Conservation (phyloP, 768 basidiomycete genomes). For the Kondoa malvinella region DNA sequence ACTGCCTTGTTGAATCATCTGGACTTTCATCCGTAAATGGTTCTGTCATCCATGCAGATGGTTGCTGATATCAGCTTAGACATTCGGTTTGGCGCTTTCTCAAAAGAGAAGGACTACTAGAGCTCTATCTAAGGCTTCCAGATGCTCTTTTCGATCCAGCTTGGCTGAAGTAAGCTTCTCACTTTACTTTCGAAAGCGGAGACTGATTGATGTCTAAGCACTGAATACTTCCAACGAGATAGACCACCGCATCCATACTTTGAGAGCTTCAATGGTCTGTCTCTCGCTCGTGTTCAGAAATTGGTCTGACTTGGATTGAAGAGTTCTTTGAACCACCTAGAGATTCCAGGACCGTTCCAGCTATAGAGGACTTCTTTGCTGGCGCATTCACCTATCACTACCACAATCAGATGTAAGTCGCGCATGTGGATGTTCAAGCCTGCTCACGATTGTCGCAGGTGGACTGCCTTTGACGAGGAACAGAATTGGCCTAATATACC, state of each 20-base stretch:
- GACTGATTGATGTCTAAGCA: slow-evolving; percentile 9
- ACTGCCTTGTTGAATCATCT: slow-evolving; percentile 74
- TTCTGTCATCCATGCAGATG: neutral
- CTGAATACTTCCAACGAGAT: slow-evolving; percentile 70
- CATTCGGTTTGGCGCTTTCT: slow-evolving; percentile 81
- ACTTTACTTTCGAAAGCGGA: neutral
- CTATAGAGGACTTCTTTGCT: slow-evolving; percentile 85
- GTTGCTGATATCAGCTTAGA: neutral
- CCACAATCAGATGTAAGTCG: slow-evolving; percentile 2
- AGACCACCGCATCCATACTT: slow-evolving; percentile 93
- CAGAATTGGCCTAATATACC: slow-evolving; percentile 85
- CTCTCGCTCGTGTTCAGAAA: slow-evolving; percentile 20
- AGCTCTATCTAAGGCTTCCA: slow-evolving; percentile 64
- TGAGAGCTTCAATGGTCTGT: slow-evolving; percentile 42
- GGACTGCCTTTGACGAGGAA: slow-evolving; percentile 77
- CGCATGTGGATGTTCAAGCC: no score
- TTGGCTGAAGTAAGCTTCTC: slow-evolving; percentile 50
- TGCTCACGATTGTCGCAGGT: no score
- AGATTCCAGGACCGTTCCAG: slow-evolving; percentile 57
- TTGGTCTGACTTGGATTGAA: slow-evolving; percentile 3
- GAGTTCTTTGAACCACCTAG: slow-evolving; percentile 71
- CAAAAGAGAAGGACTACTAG: slow-evolving; percentile 68
- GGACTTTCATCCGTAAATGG: slow-evolving; percentile 63
- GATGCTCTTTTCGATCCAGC: slow-evolving; percentile 93
- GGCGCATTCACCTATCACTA: slow-evolving; percentile 38